Evolutionary conservation across 1,139 yeast species (phyloP).

Genomic region (Saccharomyces hybrid): DNA sequence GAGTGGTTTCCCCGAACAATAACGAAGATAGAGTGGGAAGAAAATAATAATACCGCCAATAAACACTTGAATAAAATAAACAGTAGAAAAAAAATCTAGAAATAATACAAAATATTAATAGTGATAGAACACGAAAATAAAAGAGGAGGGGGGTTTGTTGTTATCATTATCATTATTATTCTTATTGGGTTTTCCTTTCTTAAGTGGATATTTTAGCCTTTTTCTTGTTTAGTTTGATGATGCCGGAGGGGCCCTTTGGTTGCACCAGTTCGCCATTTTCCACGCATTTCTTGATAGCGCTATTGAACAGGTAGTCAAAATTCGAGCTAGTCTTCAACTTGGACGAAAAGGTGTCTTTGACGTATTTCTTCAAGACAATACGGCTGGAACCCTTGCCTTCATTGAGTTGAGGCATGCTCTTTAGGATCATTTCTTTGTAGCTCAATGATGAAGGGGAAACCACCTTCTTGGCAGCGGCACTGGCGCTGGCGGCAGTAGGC

Average conservation of each 20-base stretch:
- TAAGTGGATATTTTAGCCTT: slow-evolving; percentile 14
- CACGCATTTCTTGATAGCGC: slow-evolving; percentile 77
- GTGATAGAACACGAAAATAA: background rate
- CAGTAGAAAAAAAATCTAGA: background rate
- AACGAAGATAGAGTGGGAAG: background rate
- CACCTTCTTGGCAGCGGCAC: slow-evolving; percentile 6
- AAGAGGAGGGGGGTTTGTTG: background rate
- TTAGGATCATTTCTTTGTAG: slow-evolving; percentile 24
- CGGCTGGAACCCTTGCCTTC: slow-evolving; percentile 38
- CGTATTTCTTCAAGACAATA: slow-evolving; percentile 56
- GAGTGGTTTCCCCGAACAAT: background rate
- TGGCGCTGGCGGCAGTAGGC: background rate
- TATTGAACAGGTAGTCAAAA: slow-evolving; percentile 70
- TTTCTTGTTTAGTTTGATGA: slow-evolving; percentile 31
- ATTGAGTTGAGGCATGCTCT: slow-evolving; percentile 18
- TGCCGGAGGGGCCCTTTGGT: slow-evolving; percentile 65
- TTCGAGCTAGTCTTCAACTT: slow-evolving; percentile 53
- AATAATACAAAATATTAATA: background rate
- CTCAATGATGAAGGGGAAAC: slow-evolving; percentile 13
- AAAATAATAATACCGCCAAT: background rate
- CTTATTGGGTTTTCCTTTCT: background rate
- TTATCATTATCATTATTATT: background rate
- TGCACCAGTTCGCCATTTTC: slow-evolving; percentile 67
- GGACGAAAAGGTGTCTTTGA: slow-evolving; percentile 36
- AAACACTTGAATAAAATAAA: background rate